phyloP scores from a whole-genome alignment of 2,329 filamentous ascomycete genomes.

The Colletotrichum sp. region DNA sequence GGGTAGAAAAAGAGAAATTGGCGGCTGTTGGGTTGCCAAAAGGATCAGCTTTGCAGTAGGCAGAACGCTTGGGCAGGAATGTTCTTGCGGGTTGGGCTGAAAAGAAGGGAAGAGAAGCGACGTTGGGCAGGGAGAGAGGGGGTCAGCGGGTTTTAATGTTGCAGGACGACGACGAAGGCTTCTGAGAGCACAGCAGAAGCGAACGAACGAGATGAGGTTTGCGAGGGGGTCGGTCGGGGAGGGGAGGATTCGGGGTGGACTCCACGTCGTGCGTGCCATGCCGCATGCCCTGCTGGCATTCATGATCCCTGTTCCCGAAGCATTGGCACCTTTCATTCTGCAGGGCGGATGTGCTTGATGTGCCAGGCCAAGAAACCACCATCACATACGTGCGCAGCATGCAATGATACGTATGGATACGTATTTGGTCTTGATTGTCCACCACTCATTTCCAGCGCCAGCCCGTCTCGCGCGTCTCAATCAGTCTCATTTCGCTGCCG shows the following conservation, averaged over 20 bases:
- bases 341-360: not conserved
- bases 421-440: not conserved
- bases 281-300: slow-evolving; percentile 2
- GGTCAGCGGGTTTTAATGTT: slow-evolving; percentile 44
- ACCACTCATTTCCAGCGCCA: slow-evolving; percentile 5
- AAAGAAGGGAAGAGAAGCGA: slow-evolving; percentile 34
- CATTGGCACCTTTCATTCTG: slow-evolving; percentile 12
- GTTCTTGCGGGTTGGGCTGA: slow-evolving; percentile 36
- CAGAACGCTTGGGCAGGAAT: slow-evolving; percentile 28
- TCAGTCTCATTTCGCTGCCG: slow-evolving; percentile 9
- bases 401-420: not conserved
- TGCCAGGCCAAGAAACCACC: slow-evolving; percentile 4
- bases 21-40: slow-evolving; percentile 18
- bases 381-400: not conserved
- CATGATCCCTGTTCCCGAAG: slow-evolving; percentile 10
- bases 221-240: not conserved
- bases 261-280: slow-evolving; percentile 12
- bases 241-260: slow-evolving; percentile 18
- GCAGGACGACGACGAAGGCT: slow-evolving; percentile 16
- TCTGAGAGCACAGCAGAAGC: not conserved
- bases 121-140: slow-evolving; percentile 42
- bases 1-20: slow-evolving; percentile 18
- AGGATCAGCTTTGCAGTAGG: slow-evolving; percentile 23
- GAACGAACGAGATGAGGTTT: slow-evolving; percentile 18
- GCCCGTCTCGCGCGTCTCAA: not conserved